A percentile compares a stretch with the other conserved stretches of the same genome.
phyloP scores from a whole-genome alignment of 164 flowering plant species.

The Echeveria elegans region DNA sequence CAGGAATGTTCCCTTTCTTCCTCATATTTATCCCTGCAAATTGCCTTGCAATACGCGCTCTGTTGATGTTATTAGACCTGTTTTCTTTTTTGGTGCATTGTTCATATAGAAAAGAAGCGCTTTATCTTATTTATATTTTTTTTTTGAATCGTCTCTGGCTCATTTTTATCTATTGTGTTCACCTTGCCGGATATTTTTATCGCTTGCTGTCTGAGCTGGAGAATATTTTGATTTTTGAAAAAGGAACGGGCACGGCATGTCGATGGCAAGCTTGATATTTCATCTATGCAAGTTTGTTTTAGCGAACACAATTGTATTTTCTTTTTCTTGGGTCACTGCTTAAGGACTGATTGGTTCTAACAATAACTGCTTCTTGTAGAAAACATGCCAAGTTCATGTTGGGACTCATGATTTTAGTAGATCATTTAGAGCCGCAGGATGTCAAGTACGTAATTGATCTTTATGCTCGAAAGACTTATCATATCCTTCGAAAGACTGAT shows the following conservation, averaged over 20 bases:
- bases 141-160: neutral
- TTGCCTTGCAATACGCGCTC: neutral
- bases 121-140: too few species aligned
- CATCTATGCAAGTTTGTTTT: constrained; percentile 63
- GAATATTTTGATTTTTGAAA: constrained; percentile 70
- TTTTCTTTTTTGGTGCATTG: too few species aligned
- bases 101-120: neutral
- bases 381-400: constrained; percentile 68
- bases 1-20: neutral
- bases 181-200: constrained; percentile 62
- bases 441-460: constrained; percentile 45
- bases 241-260: constrained; percentile 94
- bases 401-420: constrained; percentile 93
- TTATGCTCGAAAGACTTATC: neutral
- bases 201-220: constrained; percentile 77
- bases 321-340: neutral
- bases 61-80: too few species aligned
- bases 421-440: constrained; percentile 87
- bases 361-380: constrained; percentile 27
- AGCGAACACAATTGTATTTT: neutral
- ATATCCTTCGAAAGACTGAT: too few species aligned
- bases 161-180: neutral
- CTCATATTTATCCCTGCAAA: neutral
- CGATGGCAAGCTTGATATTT: constrained; percentile 50
- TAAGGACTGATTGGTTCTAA: neutral